Evolutionary conservation across 2,329 filamentous ascomycete species (phyloP), one percentile per base, ranked within the genome.

Genomic region (Botryotinia calthae): DNA sequence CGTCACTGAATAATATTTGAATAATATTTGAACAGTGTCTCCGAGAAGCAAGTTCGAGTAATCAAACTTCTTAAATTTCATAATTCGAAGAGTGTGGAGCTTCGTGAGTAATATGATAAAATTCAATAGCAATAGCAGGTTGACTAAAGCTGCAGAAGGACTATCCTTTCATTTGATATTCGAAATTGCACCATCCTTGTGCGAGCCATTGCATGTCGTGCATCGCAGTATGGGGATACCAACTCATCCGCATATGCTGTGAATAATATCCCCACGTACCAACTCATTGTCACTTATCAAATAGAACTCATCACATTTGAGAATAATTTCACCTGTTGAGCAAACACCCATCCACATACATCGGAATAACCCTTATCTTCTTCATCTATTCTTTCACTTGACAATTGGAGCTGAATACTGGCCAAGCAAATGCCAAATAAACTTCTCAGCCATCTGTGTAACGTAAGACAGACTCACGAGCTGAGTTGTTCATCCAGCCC

Each of bases 251-350:
- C 44, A 51, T 51, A 66, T 51, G 63, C 31, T 65, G 62, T 65
- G 42, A 65, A 20, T 12, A n/a, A 46, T 65, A 48, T 37, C 63
- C 44, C 44, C 44, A 14, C 46, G 14, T 34, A 44, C 40, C 42
- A 64, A 64, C 62, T 64, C n/a, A 64, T 51, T 1, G 14, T 66
- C 31, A 66, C 44, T 40, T 51, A 31, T 66, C 31, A 66, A n/a
- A 51, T 51, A 12, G 14, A 37, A 66, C 63, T 37, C 48, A 37
- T 66, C 63, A 66, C n/a, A 66, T 54, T 66, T 66, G 63, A 54
- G 63, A 22, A 37, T 10, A 40, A 20, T 34, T 28, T 18, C 63
- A 40, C 44, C 31, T 22, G 22, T 37, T 6, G 18, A 66, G 25
- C 63, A 66, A 66, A 51, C 31, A 40, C 1, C 22, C 18, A 40